A percentile compares a stretch with the other conserved stretches of the same genome.
phyloP scores from a whole-genome alignment of 192 early-diverging fungal genomes.

The Coemansia aciculifera region DNA sequence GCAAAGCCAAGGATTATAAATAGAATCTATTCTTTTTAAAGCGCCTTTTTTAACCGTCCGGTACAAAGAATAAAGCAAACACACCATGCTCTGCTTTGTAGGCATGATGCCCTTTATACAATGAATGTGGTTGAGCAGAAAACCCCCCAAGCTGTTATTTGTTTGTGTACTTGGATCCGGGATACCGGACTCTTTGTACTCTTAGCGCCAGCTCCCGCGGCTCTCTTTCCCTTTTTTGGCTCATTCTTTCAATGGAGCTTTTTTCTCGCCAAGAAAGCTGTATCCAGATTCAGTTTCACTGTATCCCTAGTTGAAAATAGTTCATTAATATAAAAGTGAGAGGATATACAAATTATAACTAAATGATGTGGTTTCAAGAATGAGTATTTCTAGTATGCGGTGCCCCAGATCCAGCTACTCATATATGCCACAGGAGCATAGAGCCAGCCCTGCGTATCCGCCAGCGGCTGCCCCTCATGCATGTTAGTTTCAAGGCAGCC shows the following conservation, averaged over 20 bases:
- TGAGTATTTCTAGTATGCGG: background rate
- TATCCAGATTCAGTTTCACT: background rate
- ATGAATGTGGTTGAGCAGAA: background rate
- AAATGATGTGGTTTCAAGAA: background rate
- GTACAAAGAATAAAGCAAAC: background rate
- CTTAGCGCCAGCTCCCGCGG: background rate
- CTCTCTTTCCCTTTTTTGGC: background rate
- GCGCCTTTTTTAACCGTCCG: background rate
- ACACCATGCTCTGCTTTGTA: background rate
- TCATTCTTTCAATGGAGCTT: no score
- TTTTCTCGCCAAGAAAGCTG: background rate
- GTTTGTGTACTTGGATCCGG: background rate
- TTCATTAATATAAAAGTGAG: background rate
- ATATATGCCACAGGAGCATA: slow-evolving; percentile 7
- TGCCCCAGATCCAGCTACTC: slow-evolving; percentile 14
- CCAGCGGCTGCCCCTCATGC: background rate
- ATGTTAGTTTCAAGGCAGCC: background rate
- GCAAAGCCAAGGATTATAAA: background rate
- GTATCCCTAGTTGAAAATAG: background rate
- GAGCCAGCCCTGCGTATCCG: slow-evolving; percentile 3
- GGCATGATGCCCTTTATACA: background rate
- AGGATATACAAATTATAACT: background rate
- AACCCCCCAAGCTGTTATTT: background rate
- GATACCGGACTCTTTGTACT: background rate
- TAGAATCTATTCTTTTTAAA: slow-evolving; percentile 5